Base-by-base conservation (phyloP, 2,329 filamentous ascomycete species). In the Arthroderma sp. region DNA sequence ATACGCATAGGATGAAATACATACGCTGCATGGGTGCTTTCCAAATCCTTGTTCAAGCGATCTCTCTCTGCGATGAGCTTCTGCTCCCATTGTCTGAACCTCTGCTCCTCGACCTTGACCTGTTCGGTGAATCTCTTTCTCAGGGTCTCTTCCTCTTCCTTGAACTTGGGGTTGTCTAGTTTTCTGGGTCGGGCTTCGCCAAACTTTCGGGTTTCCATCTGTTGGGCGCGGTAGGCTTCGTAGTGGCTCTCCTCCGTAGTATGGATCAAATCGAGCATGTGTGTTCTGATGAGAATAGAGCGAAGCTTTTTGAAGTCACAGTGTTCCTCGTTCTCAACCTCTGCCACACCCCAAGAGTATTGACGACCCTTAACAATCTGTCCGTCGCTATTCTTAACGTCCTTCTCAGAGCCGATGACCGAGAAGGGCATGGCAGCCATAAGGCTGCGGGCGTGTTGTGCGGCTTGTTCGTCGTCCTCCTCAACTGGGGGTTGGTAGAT, bases 221-320 rank as follows among this genome's bases (percentile, higher is more conserved):
- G 93, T 69, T 94, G 86, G 45, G 91, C 91, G 59, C 91, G 89
- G 76, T 98, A 98, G 50, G 86, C 89, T 71, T 98, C 91, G 74
- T 98, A 98, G 77, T 98, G 91, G 59, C 87, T 82, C 75, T 98
- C 91, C 72, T 98, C 91, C 56, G 91, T 98, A 53, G 93, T 98
- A 75, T 98, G 91, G 65, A 98, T 98, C 53, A 98, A 83, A 66
- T 98, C 91, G 60, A 98, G 80, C 91, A 98, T 98, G 75, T 98
- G 91, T 42, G 89, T 95, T 68, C 91, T 86, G 73, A 98, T 96
- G 55, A 98, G 77, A 60, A 98, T 96, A 40, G 89, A 94, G 59
- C 91, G 88, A 52, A 98, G 83, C 77, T 98, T 98, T 83, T 98
- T 98, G 77, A 98, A 98, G 70, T 98, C 91, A 71, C 91, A 98